Base-by-base conservation (phyloP, 164 flowering plant genomes). In the Stephania yunnanensis region DNA sequence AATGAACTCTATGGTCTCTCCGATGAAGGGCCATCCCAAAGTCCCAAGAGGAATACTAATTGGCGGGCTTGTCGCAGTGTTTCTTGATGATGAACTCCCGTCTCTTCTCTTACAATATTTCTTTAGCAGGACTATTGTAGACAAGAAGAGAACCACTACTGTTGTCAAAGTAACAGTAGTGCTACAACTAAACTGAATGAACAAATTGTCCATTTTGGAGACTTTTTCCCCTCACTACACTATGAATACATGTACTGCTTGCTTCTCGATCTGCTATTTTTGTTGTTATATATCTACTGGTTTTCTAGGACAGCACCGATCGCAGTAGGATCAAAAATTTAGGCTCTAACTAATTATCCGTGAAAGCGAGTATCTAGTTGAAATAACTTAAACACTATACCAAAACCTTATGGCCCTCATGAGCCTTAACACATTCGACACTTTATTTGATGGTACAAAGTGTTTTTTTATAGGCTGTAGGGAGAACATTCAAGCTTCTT, bases 1-100 rank as follows among this genome's bases (percentile, higher is more conserved):
- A 75, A 95, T 85, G 87, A 93, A 95, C 75, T 92, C 93, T 4
- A 95, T 72, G 77, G 98, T 92, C 86, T 95, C 98, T 0, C 99
- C 98, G 29, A 95, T 55, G 30, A 92, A 73, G 48, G 98, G 98
- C 97, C 93, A 93, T 48, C 99, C 98, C 7, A 89, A 83, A 74
- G 84, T 81, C 7, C 99, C 99, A 58, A 75, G 71, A 64, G 97
- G 98, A 78, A 91, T 36, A 36, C 42, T 36, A 36, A 36, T 36
- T 36, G 42, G 88, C 50, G 66, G 71, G 29, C 58, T 36, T 36
- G 42, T 53, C 10, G 79, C 61, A 7, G 71, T 58, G 22, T 80
- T 66, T 10, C 45, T 10, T 68, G 69, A 65, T 67, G 77, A 46
- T 76, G 42, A 36, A 36, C 64, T 58, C 7, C 13, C 5, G 1